A percentile compares a stretch with the other conserved stretches of the same genome.
Evolutionary conservation across 306 rosid species (phyloP).

Genomic region (Ormosia semicastrata): DNA sequence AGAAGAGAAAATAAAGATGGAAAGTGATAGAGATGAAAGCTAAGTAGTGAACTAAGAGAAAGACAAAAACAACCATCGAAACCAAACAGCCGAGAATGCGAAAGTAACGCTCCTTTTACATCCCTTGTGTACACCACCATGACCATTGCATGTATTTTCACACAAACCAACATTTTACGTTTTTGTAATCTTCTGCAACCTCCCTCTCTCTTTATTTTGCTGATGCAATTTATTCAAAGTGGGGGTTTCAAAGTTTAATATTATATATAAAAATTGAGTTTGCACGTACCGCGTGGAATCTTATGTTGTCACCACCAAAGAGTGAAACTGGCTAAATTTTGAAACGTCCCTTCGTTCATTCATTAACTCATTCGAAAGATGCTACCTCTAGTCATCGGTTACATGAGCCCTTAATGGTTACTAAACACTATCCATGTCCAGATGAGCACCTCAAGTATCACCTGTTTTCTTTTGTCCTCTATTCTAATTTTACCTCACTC

Average conservation of each 20-base stretch:
- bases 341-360: neutral
- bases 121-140: neutral
- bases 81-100: neutral
- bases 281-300: neutral
- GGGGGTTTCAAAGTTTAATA: no score
- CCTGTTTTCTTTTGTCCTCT: no score
- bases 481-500: no score
- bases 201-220: neutral
- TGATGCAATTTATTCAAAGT: no score
- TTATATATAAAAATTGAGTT: neutral
- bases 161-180: neutral
- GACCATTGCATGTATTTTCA: neutral
- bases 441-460: no score
- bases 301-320: neutral
- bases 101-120: neutral
- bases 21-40: no score
- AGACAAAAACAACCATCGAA: neutral
- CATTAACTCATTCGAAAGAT: no score
- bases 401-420: no score
- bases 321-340: neutral
- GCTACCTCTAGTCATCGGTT: neutral
- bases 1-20: no score
- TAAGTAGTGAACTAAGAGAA: neutral
- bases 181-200: neutral
- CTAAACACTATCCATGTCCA: no score